phyloP scores from a whole-genome alignment of 2,329 filamentous ascomycete species.

The Fusarium stilboides region DNA sequence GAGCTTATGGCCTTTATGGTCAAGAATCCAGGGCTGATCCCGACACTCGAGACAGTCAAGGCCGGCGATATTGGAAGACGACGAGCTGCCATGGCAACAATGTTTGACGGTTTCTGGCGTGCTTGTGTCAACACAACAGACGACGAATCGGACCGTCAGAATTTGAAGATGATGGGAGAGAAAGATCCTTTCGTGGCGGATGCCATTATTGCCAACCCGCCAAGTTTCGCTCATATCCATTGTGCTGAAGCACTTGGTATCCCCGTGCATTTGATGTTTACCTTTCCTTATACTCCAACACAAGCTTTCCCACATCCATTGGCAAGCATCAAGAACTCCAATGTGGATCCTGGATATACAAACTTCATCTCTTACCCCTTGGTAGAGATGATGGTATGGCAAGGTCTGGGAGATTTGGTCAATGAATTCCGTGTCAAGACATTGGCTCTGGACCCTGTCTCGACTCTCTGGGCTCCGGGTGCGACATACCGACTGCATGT shows the following conservation, averaged over 20 bases:
- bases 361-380: constrained; percentile 87
- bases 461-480: constrained; percentile 82
- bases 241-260: constrained; percentile 85
- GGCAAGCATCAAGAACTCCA: constrained; percentile 80
- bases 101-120: constrained; percentile 88
- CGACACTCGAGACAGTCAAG: constrained; percentile 79
- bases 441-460: constrained; percentile 80
- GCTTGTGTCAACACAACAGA: constrained; percentile 83
- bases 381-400: constrained; percentile 92
- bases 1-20: constrained; percentile 93
- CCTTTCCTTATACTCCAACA: constrained; percentile 84
- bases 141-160: constrained; percentile 70
- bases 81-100: constrained; percentile 80
- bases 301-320: constrained; percentile 83
- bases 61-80: constrained; percentile 80
- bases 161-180: constrained; percentile 75
- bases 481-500: constrained; percentile 81
- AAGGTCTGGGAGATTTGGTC: constrained; percentile 85
- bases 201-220: constrained; percentile 89
- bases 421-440: constrained; percentile 81
- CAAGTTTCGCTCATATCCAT: constrained; percentile 83
- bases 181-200: constrained; percentile 77
- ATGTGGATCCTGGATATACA: constrained; percentile 79
- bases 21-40: constrained; percentile 85
- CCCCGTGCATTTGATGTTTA: constrained; percentile 90